These are phyloP conservation scores for Rhizopus microsporus DNA, from an alignment of 371 early-diverging fungal genomes.

Conservation along the genomic window DNA sequence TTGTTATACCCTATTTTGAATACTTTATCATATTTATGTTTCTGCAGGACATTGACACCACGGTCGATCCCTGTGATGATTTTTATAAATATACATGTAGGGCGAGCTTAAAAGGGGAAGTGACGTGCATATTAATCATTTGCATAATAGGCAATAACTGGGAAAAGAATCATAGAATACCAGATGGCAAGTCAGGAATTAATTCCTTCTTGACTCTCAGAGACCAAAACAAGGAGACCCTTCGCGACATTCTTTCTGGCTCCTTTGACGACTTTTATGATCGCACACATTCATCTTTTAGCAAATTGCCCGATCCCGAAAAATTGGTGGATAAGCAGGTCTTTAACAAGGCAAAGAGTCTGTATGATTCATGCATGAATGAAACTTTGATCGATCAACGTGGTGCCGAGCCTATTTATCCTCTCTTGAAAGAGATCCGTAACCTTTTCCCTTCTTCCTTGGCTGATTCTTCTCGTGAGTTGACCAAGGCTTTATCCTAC, in stretches of 20 bases:
- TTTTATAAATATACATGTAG: slow-evolving; percentile 58
- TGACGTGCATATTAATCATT: too few species aligned
- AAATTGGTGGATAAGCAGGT: slow-evolving; percentile 46
- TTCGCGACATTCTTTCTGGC: slow-evolving; percentile 49
- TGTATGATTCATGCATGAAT: slow-evolving; percentile 62
- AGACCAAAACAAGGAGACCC: slow-evolving; percentile 62
- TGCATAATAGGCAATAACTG: slow-evolving; percentile 52
- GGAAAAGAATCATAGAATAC: slow-evolving; percentile 47
- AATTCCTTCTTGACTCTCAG: slow-evolving; percentile 32
- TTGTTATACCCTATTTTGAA: slow-evolving; percentile 16
- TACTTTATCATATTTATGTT: slow-evolving; percentile 29
- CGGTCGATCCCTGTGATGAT: slow-evolving; percentile 49
- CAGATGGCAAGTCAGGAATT: slow-evolving; percentile 49
- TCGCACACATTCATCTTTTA: slow-evolving; percentile 13
- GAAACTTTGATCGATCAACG: slow-evolving; percentile 45
- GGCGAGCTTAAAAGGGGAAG: too few species aligned
- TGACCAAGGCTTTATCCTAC: slow-evolving; percentile 16
- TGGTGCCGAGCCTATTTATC: slow-evolving; percentile 50
- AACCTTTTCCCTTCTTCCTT: slow-evolving; percentile 18
- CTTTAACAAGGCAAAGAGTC: slow-evolving; percentile 47
- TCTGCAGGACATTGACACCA: slow-evolving; percentile 41
- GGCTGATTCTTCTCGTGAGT: slow-evolving; percentile 39
- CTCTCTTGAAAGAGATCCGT: slow-evolving; percentile 46
- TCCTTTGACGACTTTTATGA: slow-evolving; percentile 42
- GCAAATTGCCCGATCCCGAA: slow-evolving; percentile 40